Evolutionary conservation across 352 stramenopile species (phyloP).

Genomic region (Pythium dissimile): DNA sequence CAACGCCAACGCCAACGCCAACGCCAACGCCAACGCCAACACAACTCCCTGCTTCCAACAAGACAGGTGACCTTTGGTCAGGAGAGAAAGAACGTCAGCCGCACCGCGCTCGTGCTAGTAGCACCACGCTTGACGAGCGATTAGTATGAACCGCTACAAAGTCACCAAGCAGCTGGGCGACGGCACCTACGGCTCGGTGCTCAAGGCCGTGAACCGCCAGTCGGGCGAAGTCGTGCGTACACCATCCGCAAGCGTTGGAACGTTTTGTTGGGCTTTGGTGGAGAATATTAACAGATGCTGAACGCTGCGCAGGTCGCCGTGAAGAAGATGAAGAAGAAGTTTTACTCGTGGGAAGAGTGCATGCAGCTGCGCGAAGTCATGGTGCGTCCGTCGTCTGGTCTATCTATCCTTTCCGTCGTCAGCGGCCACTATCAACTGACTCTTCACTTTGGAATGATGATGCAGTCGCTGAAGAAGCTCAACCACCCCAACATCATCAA

Average conservation of each 20-base stretch:
- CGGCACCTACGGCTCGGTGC: constrained; percentile 93
- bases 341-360: constrained; percentile 95
- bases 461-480: constrained; percentile 90
- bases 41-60: neutral
- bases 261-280: too few relatives aligned
- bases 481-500: constrained; percentile 98
- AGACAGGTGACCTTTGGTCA: neutral
- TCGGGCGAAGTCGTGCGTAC: constrained; percentile 89
- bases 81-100: neutral
- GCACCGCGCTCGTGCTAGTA: neutral
- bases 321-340: constrained; percentile 98
- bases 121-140: neutral
- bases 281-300: too few relatives aligned
- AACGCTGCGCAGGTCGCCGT: constrained; percentile 78
- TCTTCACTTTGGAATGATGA: neutral
- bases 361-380: constrained; percentile 97
- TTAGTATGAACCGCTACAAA: constrained; percentile 91
- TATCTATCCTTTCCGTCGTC: neutral
- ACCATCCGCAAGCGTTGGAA: neutral
- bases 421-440: too few relatives aligned
- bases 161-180: constrained; percentile 95
- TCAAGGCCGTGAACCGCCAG: constrained; percentile 93
- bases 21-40: too few relatives aligned
- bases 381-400: constrained; percentile 34
- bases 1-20: too few relatives aligned